These are phyloP conservation scores for Trametes maxima DNA, from an alignment of 768 basidiomycete genomes.

Conservation along the genomic window DNA sequence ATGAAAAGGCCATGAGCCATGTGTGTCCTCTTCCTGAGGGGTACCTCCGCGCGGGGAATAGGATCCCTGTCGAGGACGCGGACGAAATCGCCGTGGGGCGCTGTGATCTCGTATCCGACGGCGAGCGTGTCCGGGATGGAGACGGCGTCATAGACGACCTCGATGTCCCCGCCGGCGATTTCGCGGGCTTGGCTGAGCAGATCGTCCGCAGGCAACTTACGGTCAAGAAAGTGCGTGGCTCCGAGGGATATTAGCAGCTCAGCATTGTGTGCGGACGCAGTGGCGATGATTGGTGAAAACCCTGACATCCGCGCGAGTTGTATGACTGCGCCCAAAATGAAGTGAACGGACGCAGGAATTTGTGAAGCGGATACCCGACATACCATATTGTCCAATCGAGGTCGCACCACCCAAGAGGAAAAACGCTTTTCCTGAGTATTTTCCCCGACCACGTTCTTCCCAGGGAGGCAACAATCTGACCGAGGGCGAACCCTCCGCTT, in stretches of 20 bases:
- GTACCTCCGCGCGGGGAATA: background rate
- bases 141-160: constrained; percentile 30
- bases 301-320: constrained; percentile 34
- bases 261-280: constrained; percentile 30
- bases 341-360: no score
- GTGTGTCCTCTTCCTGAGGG: constrained; percentile 6
- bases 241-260: constrained; percentile 27
- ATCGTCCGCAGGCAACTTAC: constrained; percentile 21
- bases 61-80: constrained; percentile 6
- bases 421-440: constrained; percentile 29
- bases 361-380: background rate
- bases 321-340: constrained; percentile 19
- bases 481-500: constrained; percentile 18
- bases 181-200: constrained; percentile 12
- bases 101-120: constrained; percentile 23
- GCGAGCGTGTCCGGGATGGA: constrained; percentile 25
- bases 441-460: constrained; percentile 26
- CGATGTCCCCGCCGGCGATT: constrained; percentile 27
- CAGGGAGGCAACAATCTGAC: constrained; percentile 24
- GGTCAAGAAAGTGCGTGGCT: constrained; percentile 34
- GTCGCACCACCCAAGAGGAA: constrained; percentile 31
- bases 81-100: constrained; percentile 27
- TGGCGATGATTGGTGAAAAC: constrained; percentile 34
- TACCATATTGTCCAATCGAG: constrained; percentile 34
- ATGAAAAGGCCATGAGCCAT: constrained; percentile 8